Evolutionary conservation across 106 monocot genomes (phyloP).

Genomic region (Acorus calamus): DNA sequence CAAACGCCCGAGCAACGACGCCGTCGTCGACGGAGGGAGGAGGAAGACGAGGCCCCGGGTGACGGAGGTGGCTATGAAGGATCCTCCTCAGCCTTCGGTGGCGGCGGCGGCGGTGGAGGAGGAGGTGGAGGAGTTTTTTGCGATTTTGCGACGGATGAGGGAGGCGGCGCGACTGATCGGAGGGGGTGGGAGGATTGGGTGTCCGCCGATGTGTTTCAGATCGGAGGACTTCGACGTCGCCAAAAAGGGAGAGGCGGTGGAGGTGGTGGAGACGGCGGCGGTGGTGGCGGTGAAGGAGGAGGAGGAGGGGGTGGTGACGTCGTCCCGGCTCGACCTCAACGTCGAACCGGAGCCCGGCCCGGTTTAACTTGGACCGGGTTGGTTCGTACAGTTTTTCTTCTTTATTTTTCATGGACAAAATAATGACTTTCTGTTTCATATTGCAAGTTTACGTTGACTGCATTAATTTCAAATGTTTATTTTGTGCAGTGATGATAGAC

Average conservation of each 20-base stretch:
- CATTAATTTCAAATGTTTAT: too few relatives aligned
- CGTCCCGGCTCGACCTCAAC: slow-evolving; percentile 7
- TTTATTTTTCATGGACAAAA: too few relatives aligned
- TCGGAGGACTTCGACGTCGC: slow-evolving; percentile 8
- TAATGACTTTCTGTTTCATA: too few relatives aligned
- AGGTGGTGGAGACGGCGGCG: not conserved
- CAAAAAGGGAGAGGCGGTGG: too few relatives aligned
- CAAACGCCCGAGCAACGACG: too few relatives aligned
- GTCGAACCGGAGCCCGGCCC: slow-evolving; percentile 3
- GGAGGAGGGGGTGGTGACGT: slow-evolving; percentile 1
- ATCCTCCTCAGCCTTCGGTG: not conserved
- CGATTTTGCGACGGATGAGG: slow-evolving; percentile 14
- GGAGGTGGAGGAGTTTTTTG: slow-evolving; percentile 17
- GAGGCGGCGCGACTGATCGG: not conserved
- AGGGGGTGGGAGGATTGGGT: not conserved
- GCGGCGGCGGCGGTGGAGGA: not conserved
- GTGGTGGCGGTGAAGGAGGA: not conserved
- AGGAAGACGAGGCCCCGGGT: too few relatives aligned
- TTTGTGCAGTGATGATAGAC: too few relatives aligned
- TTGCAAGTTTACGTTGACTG: too few relatives aligned
- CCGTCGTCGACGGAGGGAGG: too few relatives aligned
- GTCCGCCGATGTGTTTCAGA: not conserved
- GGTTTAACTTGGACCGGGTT: too few relatives aligned
- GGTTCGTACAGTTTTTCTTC: too few relatives aligned
- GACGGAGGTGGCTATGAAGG: too few relatives aligned